phyloP scores from a whole-genome alignment of 2,329 filamentous ascomycete species.

The Penicillium griseofulvum region DNA sequence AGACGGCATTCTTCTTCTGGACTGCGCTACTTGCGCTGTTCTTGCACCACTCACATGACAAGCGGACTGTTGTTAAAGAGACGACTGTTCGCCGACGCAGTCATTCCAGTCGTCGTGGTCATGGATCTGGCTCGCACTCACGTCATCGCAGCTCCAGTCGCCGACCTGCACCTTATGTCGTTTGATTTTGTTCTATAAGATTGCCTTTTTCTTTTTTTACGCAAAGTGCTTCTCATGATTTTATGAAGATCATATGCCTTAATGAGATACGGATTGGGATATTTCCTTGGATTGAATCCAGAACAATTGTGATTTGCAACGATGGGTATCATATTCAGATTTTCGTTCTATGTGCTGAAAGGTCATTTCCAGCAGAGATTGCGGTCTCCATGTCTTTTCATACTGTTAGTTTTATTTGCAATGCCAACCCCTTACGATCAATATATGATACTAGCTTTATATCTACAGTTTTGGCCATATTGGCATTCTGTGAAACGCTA shows the following conservation, averaged over 20 bases:
- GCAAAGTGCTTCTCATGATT: conserved; percentile 4
- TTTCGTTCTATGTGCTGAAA: background rate
- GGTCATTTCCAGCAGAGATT: background rate
- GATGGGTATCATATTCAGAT: background rate
- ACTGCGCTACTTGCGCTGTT: conserved; percentile 67
- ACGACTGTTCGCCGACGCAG: conserved; percentile 33
- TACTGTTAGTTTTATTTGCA: background rate
- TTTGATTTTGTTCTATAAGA: conserved; percentile 17
- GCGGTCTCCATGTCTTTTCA: background rate
- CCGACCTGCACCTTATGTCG: conserved; percentile 29
- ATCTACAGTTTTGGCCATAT: background rate
- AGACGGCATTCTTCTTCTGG: conserved; percentile 74
- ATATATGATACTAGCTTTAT: background rate
- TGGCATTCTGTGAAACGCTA: background rate
- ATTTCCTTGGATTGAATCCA: background rate
- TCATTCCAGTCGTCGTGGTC: conserved; percentile 37
- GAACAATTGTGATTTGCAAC: background rate
- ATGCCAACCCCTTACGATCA: background rate
- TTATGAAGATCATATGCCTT: conserved; percentile 16
- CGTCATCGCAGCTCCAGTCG: conserved; percentile 32
- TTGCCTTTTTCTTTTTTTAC: conserved; percentile 1
- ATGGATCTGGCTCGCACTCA: conserved; percentile 23
- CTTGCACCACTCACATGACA: conserved; percentile 33
- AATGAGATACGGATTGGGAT: conserved; percentile 14
- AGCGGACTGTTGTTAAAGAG: conserved; percentile 41